Percentiles rank a stretch among this genome's conserved stretches.
Conservation (phyloP, 108 stramenopile species). For the Pseudonitzschia multiseries region DNA sequence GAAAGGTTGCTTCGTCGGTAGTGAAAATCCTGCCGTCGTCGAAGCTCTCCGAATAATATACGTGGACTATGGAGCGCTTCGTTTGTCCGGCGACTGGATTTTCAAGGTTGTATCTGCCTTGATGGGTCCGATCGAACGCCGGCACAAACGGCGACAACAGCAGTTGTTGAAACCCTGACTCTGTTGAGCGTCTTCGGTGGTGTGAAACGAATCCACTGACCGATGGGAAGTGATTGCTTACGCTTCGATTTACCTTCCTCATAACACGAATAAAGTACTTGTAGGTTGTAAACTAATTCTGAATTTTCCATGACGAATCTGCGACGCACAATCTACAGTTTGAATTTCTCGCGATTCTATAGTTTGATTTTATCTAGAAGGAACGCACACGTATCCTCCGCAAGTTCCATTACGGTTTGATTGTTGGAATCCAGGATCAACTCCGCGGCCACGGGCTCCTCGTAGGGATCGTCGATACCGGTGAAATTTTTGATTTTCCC, state of each 20-base stretch:
- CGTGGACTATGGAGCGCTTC: slow-evolving; percentile 68
- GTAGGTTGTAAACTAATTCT: not conserved
- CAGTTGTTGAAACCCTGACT: not conserved
- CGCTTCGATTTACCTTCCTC: not conserved
- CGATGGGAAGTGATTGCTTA: not conserved
- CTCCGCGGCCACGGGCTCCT: slow-evolving; percentile 76
- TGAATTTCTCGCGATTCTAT: slow-evolving; percentile 22
- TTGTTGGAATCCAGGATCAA: slow-evolving; percentile 53
- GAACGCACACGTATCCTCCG: slow-evolving; percentile 28
- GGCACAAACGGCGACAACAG: slow-evolving; percentile 14
- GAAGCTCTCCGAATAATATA: slow-evolving; percentile 78
- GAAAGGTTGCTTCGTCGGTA: slow-evolving; percentile 80
- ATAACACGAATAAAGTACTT: no score
- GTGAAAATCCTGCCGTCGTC: slow-evolving; percentile 65
- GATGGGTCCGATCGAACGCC: slow-evolving; percentile 30
- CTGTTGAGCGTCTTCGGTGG: no score
- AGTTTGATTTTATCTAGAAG: slow-evolving; percentile 27
- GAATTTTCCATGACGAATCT: not conserved
- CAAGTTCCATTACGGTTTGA: slow-evolving; percentile 39
- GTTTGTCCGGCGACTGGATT: slow-evolving; percentile 79
- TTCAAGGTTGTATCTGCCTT: slow-evolving; percentile 67
- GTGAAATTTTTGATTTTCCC: slow-evolving; percentile 92
- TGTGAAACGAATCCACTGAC: no score
- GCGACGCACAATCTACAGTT: no score
- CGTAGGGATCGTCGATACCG: slow-evolving; percentile 90